Evolutionary conservation across 345 rosid genomes (phyloP), one percentile per base, ranked within the genome.

Genomic region (Eutrema heterophyllum): DNA sequence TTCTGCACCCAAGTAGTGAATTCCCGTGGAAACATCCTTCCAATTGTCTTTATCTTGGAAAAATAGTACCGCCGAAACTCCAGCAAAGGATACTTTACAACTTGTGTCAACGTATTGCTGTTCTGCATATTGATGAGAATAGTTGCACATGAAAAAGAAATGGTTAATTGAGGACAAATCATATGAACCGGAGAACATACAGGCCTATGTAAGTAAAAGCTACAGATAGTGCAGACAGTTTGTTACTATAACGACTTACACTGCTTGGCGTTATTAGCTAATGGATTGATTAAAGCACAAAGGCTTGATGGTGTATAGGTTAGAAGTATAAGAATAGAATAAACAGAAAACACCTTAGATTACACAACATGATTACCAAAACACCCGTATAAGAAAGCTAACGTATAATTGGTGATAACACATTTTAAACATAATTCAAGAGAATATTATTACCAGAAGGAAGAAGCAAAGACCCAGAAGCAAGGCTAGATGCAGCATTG

Each of bases 401-500:
- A 39, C 18, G 32, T 14, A 58, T 50, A n/a, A 51, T 27, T 48
- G 59, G 72, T 57, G 16, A 66, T 6, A 68, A 56, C 29, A 78
- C 83, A 50, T 32, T 30, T 64, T 38, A 64, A 63, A 46, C 41
- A 49, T 26, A 57, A 59, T 41, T 21, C 29, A 48, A 67, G 67
- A 61, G 59, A 59, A 30, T 35, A 33, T 44, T 16, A 45, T 68
- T 82, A 95, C 97, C 99, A 73, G 88, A 89, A 60, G 97, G 90
- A 48, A 92, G 68, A 73, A 80, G 87, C 77, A 88, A 82, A 13
- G 99, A 88, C 48, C 99, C 99, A 48, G 97, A 83, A 78, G 99
- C 99, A 82, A 95, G 95, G 87, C 86, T 92, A 77, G 99, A 95
- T 46, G 99, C 96, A 69, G 97, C 97, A 81, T 90, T 95, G 84